Evolutionary conservation across 2,329 filamentous ascomycete genomes (phyloP).

Genomic region (Amesomyces nigricolor): DNA sequence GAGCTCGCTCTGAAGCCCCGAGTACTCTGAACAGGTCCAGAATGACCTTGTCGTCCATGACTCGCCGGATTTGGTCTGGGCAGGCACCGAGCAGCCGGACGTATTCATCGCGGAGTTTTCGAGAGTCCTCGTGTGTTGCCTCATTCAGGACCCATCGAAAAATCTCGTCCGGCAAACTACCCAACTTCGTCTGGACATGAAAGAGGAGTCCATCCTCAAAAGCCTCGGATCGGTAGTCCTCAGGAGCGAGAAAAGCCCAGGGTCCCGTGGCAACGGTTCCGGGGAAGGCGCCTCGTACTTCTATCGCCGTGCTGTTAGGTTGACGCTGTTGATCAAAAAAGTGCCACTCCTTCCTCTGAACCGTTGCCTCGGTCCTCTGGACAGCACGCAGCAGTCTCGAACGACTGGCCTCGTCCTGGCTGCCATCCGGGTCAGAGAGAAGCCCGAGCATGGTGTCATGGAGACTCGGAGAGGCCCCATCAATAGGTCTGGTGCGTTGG

Average conservation of each 20-base stretch:
- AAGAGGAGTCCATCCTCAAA: constrained; percentile 59
- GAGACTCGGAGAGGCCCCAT: constrained; percentile 11
- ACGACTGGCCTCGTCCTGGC: constrained; percentile 41
- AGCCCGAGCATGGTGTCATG: constrained; percentile 31
- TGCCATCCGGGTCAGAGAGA: constrained; percentile 32
- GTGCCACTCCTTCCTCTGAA: constrained; percentile 39
- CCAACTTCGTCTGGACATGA: constrained; percentile 42
- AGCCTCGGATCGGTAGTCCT: constrained; percentile 49
- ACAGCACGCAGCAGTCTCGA: constrained; percentile 40
- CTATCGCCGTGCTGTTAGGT: constrained; percentile 12
- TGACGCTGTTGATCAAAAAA: constrained; percentile 41
- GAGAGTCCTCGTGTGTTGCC: constrained; percentile 50
- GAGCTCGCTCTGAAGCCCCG: constrained; percentile 46
- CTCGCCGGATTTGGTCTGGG: constrained; percentile 37
- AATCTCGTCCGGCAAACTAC: constrained; percentile 55
- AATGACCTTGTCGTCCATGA: constrained; percentile 43
- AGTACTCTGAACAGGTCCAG: constrained; percentile 52
- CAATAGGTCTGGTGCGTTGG: constrained; percentile 13
- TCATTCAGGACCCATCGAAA: constrained; percentile 61
- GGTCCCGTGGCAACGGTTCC: constrained; percentile 34
- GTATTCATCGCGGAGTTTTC: constrained; percentile 56
- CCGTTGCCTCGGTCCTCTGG: constrained; percentile 42
- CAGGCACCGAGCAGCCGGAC: constrained; percentile 46
- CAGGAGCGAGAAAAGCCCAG: constrained; percentile 47
- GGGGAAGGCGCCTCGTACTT: constrained; percentile 34